Evolutionary conservation across 2,329 filamentous ascomycete genomes (phyloP).

Genomic region (Botryotinia globosa): DNA sequence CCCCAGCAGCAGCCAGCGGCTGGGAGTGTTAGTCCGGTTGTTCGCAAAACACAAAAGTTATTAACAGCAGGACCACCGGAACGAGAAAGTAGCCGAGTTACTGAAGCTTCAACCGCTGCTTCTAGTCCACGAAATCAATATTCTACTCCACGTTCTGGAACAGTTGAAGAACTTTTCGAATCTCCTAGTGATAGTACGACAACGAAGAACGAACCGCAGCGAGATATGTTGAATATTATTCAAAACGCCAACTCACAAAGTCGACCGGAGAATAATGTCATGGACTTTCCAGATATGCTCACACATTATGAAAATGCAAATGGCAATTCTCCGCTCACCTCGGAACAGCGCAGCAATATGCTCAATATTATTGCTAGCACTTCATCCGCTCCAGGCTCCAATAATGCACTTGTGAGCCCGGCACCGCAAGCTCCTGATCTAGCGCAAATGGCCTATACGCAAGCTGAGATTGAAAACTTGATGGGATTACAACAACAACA

Average conservation of each 20-base stretch:
- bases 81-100: conserved; percentile 3
- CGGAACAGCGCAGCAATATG: conserved; percentile 59
- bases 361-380: conserved; percentile 56
- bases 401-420: conserved; percentile 37
- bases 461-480: conserved; percentile 74
- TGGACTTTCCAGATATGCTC: conserved; percentile 53
- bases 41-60: conserved; percentile 35
- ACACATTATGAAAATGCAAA: conserved; percentile 43
- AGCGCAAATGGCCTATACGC: conserved; percentile 63
- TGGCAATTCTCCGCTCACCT: conserved; percentile 52
- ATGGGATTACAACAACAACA: conserved; percentile 78
- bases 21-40: conserved; percentile 33
- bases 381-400: conserved; percentile 32
- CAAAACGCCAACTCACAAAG: conserved; percentile 59
- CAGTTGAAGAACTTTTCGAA: conserved; percentile 61
- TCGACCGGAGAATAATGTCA: conserved; percentile 37
- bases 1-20: conserved; percentile 27
- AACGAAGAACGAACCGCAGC: conserved; percentile 56
- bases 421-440: conserved; percentile 47
- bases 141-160: conserved; percentile 45
- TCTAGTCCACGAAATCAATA: conserved; percentile 35
- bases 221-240: conserved; percentile 64
- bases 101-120: conserved; percentile 31
- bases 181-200: conserved; percentile 47
- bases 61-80: conserved; percentile 37